Evolutionary conservation across 1,284 basidiomycete species (phyloP), one percentile per base, ranked within the genome.

Genomic region (Bondarzewia mesenterica): DNA sequence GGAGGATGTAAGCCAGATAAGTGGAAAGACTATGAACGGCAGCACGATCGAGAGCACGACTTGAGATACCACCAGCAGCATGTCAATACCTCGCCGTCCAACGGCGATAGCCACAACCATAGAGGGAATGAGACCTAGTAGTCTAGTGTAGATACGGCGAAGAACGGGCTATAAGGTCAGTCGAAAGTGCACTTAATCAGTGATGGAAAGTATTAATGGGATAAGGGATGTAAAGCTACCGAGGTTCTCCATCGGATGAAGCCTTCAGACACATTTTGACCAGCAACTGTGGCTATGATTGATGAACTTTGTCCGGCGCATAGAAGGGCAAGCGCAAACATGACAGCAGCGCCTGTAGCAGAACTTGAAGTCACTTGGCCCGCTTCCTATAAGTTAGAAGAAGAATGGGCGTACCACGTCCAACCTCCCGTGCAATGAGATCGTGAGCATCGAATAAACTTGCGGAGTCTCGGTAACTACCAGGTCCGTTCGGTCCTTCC

Each of bases 221-320:
- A n/a, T 8, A 15, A 32, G 45, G 18, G 36, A 47, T n/a, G 26
- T 39, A 65, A 78, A 63, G 12, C n/a, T 60, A 90, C 88, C 48
- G 89, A 87, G 44, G 91, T 77, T 46, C 78, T 78, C 94, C 94
- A 98, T 50, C 82, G 80, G 52, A 99, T 76, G 65, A 97, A 96
- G 0, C 95, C 95, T 67, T 98, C 94, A 0, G 85, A 87, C 27
- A 98, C 87, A 39, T 93, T 85, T 67, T 98, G 86, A 0, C 94
- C 95, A 0, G 93, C 89, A 10, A 98, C 75, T 0, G 93, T 98
- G 6, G 91, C 93, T 1, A 96, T 90, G 51, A 98, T 81, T 5
- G 89, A 91, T 0, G 95, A 90, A 55, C 89, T 92, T 72, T 98
- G 93, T 3, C 94, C 94, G 0, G 93, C 76, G 36, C 85, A 84